Evolutionary conservation across 495 filamentous ascomycete species (phyloP).

Genomic region (Neurospora africana): DNA sequence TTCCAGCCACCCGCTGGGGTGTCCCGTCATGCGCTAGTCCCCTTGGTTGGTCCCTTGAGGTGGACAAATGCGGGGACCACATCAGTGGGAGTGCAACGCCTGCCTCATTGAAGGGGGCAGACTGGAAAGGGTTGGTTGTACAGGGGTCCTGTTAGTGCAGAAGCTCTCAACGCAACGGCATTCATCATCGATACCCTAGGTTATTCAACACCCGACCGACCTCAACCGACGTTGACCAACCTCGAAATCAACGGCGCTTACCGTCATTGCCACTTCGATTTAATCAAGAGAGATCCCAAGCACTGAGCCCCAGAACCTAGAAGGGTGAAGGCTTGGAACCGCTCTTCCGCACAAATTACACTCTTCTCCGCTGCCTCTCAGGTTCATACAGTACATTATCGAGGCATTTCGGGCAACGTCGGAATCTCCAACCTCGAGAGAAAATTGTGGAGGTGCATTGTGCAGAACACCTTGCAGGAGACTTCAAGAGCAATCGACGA

Average conservation of each 20-base stretch:
- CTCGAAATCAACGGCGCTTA: background rate
- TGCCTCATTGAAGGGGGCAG: background rate
- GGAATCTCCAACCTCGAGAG: background rate
- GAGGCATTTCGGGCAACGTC: slow-evolving; percentile 9
- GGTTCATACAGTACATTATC: background rate
- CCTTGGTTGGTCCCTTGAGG: background rate
- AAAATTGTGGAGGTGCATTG: background rate
- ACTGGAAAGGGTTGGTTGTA: background rate
- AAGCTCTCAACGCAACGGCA: too few species aligned
- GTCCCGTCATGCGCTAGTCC: background rate
- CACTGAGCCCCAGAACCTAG: background rate
- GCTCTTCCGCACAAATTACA: background rate
- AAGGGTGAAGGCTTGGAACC: background rate
- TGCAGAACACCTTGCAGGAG: slow-evolving; percentile 10
- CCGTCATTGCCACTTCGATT: background rate
- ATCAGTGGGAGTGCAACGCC: background rate
- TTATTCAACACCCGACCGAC: background rate
- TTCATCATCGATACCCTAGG: background rate
- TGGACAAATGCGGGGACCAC: background rate
- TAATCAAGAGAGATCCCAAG: background rate
- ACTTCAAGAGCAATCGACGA: slow-evolving; percentile 6
- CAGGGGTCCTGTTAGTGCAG: too few species aligned
- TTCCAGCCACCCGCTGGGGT: background rate
- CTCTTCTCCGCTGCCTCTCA: background rate
- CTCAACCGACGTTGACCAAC: background rate